Percentiles rank a stretch among this genome's conserved stretches.
These are phyloP conservation scores for Bimuria novae-zelandiae DNA, from an alignment of 2,329 filamentous ascomycete species.

Conservation along the genomic window DNA sequence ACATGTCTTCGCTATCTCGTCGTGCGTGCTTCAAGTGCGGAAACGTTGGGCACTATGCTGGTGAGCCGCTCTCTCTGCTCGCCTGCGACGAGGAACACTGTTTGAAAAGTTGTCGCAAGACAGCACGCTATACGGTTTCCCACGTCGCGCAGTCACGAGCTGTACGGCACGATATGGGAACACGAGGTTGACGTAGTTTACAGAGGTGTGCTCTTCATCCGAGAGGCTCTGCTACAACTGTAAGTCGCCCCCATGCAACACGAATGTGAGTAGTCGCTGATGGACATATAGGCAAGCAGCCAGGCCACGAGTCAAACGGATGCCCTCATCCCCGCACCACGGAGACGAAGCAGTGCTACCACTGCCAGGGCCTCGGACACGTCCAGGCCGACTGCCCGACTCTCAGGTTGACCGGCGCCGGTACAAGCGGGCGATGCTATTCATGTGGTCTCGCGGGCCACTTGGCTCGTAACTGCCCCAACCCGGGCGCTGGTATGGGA, in stretches of 20 bases:
- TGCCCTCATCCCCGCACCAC: constrained; percentile 96
- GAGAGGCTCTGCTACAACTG: constrained; percentile 99
- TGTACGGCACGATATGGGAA: constrained; percentile 10
- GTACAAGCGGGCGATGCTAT: constrained; percentile 89
- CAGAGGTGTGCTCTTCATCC: constrained; percentile 94
- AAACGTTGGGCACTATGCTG: constrained; percentile 59
- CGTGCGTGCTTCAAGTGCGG: constrained; percentile 60
- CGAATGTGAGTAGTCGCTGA: constrained; percentile 17
- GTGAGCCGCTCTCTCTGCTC: constrained; percentile 36
- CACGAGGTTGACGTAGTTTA: constrained; percentile 27
- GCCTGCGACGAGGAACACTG: constrained; percentile 22
- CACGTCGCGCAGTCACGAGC: constrained; percentile 26
- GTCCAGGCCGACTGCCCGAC: constrained; percentile 99
- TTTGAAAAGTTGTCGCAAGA: constrained; percentile 21
- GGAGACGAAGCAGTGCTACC: constrained; percentile 99
- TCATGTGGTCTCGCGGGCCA: constrained; percentile 93
- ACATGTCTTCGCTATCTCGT: constrained; percentile 58
- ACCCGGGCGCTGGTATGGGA: constrained; percentile 68
- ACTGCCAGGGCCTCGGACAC: constrained; percentile 97
- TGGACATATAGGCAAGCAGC: constrained; percentile 70
- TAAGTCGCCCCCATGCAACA: constrained; percentile 53
- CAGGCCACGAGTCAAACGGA: constrained; percentile 94
- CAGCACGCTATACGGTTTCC: constrained; percentile 13
- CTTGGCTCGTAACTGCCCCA: constrained; percentile 86
- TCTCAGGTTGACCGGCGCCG: constrained; percentile 81